Evolutionary conservation across 176 grass and related monocot genomes (phyloP).

Genomic region (Aegilops umbellulata): DNA sequence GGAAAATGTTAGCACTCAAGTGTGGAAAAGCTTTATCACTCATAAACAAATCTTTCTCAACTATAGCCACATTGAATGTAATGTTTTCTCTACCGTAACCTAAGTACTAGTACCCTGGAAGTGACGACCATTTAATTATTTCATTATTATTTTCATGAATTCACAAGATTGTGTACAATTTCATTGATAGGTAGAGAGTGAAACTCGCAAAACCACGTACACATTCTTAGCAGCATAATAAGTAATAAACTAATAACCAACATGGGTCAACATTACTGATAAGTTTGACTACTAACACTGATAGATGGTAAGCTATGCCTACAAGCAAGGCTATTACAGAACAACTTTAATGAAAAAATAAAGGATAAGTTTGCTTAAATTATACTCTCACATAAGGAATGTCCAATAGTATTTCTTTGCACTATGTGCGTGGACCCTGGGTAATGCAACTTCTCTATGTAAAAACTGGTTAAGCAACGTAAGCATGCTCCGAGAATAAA

Average conservation of each 20-base stretch:
- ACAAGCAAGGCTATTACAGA: neutral
- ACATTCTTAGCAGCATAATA: neutral
- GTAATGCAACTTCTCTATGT: neutral
- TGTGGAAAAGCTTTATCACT: neutral
- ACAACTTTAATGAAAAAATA: conserved; percentile 14
- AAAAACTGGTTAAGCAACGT: conserved; percentile 2
- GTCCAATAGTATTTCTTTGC: neutral
- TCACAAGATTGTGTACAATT: too few species aligned
- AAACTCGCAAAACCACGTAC: too few species aligned
- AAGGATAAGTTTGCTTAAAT: conserved; percentile 14
- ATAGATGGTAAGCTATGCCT: conserved; percentile 5
- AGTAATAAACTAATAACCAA: conserved; percentile 1
- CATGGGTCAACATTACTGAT: neutral
- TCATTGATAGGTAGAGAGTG: too few species aligned
- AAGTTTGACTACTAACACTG: neutral
- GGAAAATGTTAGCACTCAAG: neutral
- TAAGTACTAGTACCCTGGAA: neutral
- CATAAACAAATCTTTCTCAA: neutral
- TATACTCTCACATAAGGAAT: neutral
- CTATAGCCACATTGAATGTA: neutral
- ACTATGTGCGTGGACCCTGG: neutral
- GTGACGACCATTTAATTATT: neutral
- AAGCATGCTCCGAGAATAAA: neutral
- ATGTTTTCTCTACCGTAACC: neutral
- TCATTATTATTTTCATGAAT: neutral